These are phyloP conservation scores for Ceratobasidium sp. DNA, from an alignment of 1,284 basidiomycete genomes.

Conservation along the genomic window DNA sequence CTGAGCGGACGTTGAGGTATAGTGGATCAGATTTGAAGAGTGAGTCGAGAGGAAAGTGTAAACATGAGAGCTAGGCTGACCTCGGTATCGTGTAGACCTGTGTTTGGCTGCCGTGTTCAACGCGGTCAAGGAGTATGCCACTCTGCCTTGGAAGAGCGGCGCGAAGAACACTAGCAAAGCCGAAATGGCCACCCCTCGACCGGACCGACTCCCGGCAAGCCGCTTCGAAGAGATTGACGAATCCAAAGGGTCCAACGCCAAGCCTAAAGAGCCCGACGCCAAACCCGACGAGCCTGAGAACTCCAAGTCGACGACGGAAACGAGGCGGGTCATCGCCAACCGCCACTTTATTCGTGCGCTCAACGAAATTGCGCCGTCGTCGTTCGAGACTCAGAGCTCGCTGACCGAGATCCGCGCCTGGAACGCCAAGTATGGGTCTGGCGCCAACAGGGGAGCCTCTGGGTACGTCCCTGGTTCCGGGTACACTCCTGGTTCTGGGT, in stretches of 20 bases:
- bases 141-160: slow-evolving; percentile 74
- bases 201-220: background rate
- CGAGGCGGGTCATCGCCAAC: slow-evolving; percentile 63
- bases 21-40: slow-evolving; percentile 94
- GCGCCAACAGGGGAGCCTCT: slow-evolving; percentile 46
- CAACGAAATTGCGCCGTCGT: slow-evolving; percentile 87
- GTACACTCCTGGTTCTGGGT: background rate
- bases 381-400: slow-evolving; percentile 82
- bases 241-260: background rate
- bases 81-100: slow-evolving; percentile 68
- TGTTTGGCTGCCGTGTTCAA: slow-evolving; percentile 91
- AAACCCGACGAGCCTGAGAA: background rate
- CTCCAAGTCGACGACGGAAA: slow-evolving; percentile 36
- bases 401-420: slow-evolving; percentile 87
- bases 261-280: background rate
- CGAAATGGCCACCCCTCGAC: background rate
- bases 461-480: background rate
- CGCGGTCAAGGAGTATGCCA: slow-evolving; percentile 85
- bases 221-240: background rate
- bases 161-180: slow-evolving; percentile 1
- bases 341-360: slow-evolving; percentile 86
- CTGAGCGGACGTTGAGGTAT: slow-evolving; percentile 84
- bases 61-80: background rate
- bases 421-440: slow-evolving; percentile 92
- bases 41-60: slow-evolving; percentile 61